Base-by-base conservation (phyloP, 805 yeast species). In the Starmerella vaccinii region DNA sequence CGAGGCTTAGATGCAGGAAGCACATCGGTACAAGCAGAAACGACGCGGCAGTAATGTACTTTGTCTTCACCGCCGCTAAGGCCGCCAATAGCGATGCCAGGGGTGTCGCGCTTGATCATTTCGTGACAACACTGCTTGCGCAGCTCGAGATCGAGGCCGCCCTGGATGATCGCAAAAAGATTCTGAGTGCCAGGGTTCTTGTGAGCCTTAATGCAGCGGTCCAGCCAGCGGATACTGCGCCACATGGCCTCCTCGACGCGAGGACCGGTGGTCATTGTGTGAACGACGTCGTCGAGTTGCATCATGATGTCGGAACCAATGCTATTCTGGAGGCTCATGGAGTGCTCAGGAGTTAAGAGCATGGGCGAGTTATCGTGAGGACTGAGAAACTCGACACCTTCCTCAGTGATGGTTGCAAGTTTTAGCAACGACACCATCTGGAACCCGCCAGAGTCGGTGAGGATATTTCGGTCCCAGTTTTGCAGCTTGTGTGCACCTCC, bases 71-170 rank as follows among this genome's bases (percentile, higher is more conserved):
- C 75, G 1, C 75, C 75, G 15, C 72, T 68, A n/a, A 71, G 62
- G 1, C 75, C 75, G 29, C 75, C 75, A 42, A 71, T 71, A 8
- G 75, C 75, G 43, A 71, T 71, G 4, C 75, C 75, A 0, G 75
- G 75, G 1, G 75, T 71, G 53, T 71, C 70, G 3, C 75, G 60
- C 38, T 64, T 63, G 27, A 61, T 60, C 75, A 71, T 71, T 50
- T 71, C 75, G 3, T 49, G 57, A 54, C 74, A 71, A 62, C 75
- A 71, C 27, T 53, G 52, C 26, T 58, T 58, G 15, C 75, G 63
- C 46, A 71, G 59, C 6, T 63, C 64, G 4, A 61, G 62, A 51
- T 71, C 72, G n/a, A 71, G 63, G 9, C 75, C 75, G 7, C 75
- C 75, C 56, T 71, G 75, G 46, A 71, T 71, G 47, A 71, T 71